Percentiles rank a stretch among this genome's conserved stretches.
Conservation (phyloP, 192 early-diverging fungal species). For the Allomyces arbusculus region DNA sequence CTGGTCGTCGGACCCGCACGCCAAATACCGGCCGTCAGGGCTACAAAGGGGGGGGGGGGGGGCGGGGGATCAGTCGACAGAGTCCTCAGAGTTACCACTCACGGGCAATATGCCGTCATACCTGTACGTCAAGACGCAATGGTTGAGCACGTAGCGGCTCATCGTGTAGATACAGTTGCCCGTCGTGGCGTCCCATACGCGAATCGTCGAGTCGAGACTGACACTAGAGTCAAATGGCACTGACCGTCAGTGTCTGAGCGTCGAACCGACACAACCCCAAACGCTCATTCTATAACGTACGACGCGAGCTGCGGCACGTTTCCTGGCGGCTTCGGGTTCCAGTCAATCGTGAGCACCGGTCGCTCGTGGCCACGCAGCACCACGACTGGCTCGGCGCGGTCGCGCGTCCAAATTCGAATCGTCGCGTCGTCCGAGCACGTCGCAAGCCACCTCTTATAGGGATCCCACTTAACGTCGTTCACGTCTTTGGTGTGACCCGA, state of each 20-base stretch:
- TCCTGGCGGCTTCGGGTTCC: neutral
- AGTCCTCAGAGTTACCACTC: no score
- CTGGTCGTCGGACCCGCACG: neutral
- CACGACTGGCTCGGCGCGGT: neutral
- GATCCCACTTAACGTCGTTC: no score
- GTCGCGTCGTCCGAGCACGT: neutral
- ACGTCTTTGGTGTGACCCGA: no score
- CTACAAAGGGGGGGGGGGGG: neutral
- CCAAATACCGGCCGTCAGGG: neutral
- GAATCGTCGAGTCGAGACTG: neutral
- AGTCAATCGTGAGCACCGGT: neutral
- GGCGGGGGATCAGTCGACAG: no score
- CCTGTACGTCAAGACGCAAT: neutral
- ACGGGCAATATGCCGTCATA: neutral
- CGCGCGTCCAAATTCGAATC: neutral
- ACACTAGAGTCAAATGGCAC: neutral
- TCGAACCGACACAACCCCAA: neutral
- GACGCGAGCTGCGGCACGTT: neutral
- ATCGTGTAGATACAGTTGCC: neutral
- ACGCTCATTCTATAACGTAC: neutral
- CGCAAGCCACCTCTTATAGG: neutral
- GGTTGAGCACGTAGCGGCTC: neutral
- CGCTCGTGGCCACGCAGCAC: neutral
- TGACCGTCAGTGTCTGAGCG: no score
- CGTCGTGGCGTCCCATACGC: neutral